A percentile compares a stretch with the other conserved stretches of the same genome.
Conservation (phyloP, 179 eudicot species). For the Beta macrorhiza region DNA sequence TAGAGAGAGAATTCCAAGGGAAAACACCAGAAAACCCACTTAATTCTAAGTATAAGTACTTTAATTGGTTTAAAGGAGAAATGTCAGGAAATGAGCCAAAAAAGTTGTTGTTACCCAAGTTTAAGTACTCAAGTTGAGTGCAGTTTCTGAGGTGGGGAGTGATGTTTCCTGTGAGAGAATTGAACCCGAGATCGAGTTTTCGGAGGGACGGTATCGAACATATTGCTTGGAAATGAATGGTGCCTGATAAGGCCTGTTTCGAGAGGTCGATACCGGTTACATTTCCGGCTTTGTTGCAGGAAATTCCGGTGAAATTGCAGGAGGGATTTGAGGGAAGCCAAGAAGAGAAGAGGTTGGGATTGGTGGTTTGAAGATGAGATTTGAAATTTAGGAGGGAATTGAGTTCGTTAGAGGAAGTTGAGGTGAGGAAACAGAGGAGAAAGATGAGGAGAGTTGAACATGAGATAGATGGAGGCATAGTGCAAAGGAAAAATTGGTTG, state of each 20-base stretch:
- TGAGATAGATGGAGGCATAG: neutral
- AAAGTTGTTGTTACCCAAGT: conserved; percentile 65
- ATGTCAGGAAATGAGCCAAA: conserved; percentile 59
- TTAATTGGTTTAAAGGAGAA: conserved; percentile 35
- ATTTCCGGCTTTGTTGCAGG: conserved; percentile 37
- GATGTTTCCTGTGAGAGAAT: conserved; percentile 43
- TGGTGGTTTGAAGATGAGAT: conserved; percentile 41
- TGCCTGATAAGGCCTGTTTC: conserved; percentile 29
- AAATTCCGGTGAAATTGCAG: conserved; percentile 61
- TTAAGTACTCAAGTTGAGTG: conserved; percentile 47
- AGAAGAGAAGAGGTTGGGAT: conserved; percentile 43
- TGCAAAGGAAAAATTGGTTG: neutral
- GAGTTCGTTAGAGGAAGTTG: conserved; percentile 24
- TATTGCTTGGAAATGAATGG: conserved; percentile 29
- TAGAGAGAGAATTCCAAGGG: conserved; percentile 60
- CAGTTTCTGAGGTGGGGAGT: conserved; percentile 41
- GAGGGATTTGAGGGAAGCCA: conserved; percentile 41
- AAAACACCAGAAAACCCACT: conserved; percentile 65
- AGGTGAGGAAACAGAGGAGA: conserved; percentile 17
- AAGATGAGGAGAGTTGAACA: conserved; percentile 12
- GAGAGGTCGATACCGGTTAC: conserved; percentile 49
- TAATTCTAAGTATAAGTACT: conserved; percentile 44
- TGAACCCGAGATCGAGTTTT: conserved; percentile 48
- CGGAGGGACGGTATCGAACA: conserved; percentile 38
- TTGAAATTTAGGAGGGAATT: conserved; percentile 37